Evolutionary conservation across 345 rosid species (phyloP).

Genomic region (Populus nigra): DNA sequence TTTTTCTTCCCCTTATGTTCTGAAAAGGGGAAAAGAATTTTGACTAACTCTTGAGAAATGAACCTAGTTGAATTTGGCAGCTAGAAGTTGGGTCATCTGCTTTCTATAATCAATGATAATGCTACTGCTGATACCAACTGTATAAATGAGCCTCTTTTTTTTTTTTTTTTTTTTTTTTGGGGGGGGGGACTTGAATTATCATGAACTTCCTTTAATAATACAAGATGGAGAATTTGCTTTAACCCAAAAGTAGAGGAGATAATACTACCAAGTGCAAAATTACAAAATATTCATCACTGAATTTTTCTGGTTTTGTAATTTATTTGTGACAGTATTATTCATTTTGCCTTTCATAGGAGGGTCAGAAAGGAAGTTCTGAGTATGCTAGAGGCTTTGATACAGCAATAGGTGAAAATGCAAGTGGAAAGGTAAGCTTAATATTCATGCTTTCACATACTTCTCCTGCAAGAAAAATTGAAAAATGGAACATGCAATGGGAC

Average conservation of each 20-base stretch:
- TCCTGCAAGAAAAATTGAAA: neutral
- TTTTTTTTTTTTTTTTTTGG: too few relatives aligned
- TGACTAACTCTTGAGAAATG: too few relatives aligned
- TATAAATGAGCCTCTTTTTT: too few relatives aligned
- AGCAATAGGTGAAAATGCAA: slow-evolving; percentile 45
- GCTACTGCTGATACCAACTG: too few relatives aligned
- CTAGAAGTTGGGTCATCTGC: too few relatives aligned
- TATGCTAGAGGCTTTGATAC: slow-evolving; percentile 54
- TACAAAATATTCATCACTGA: neutral
- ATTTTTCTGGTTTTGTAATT: neutral
- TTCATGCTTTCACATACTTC: neutral
- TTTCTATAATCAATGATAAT: too few relatives aligned
- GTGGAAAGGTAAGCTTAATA: slow-evolving; percentile 44
- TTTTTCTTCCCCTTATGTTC: too few relatives aligned
- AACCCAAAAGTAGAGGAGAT: neutral
- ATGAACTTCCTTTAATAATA: neutral
- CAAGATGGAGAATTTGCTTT: neutral
- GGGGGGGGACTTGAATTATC: too few relatives aligned
- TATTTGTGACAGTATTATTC: neutral
- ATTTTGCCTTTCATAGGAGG: slow-evolving; percentile 43
- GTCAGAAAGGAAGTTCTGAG: slow-evolving; percentile 45
- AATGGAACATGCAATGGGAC: neutral
- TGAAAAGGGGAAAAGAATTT: too few relatives aligned
- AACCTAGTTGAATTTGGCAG: too few relatives aligned
- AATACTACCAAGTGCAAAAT: neutral